Conservation (phyloP, 1,139 yeast species). For the Kodamaea ohmeri region DNA sequence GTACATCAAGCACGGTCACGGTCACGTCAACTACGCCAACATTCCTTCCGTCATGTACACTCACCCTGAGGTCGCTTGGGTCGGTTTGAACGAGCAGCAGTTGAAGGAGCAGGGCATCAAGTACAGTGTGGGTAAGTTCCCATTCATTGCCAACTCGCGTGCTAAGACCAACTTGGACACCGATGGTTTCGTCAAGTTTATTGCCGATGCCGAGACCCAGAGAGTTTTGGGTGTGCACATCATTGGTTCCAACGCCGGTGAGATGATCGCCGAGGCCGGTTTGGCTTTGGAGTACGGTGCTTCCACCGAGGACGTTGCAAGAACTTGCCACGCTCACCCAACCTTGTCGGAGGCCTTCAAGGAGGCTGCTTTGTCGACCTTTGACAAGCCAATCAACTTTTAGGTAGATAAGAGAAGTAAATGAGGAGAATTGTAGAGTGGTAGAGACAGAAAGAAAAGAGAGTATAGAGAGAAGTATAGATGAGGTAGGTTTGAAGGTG, state of each 20-base stretch:
- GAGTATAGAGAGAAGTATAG: no score
- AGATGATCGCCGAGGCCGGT: conserved; percentile 98
- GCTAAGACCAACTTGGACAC: conserved; percentile 98
- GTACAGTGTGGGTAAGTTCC: conserved; percentile 96
- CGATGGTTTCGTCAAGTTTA: conserved; percentile 94
- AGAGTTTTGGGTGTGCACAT: conserved; percentile 96
- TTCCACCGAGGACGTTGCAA: conserved; percentile 93
- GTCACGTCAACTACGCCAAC: conserved; percentile 97
- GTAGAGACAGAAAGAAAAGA: conserved; percentile 3
- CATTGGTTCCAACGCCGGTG: conserved; percentile 98
- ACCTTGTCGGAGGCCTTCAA: conserved; percentile 96
- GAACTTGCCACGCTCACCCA: conserved; percentile 99
- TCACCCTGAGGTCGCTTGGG: conserved; percentile 99
- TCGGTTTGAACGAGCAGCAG: conserved; percentile 94
- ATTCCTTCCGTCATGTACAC: conserved; percentile 99
- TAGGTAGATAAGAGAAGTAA: conserved; percentile 24
- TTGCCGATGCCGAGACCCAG: conserved; percentile 97
- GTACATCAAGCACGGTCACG: conserved; percentile 88
- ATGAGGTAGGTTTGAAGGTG: no score
- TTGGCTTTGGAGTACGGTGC: conserved; percentile 99
- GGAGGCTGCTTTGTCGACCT: conserved; percentile 95
- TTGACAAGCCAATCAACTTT: conserved; percentile 84
- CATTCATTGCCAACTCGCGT: conserved; percentile 98
- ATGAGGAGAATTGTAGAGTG: not conserved
- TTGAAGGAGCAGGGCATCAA: conserved; percentile 89